Conservation (phyloP, 2,329 filamentous ascomycete species). For the Aureobasidium zeae region DNA sequence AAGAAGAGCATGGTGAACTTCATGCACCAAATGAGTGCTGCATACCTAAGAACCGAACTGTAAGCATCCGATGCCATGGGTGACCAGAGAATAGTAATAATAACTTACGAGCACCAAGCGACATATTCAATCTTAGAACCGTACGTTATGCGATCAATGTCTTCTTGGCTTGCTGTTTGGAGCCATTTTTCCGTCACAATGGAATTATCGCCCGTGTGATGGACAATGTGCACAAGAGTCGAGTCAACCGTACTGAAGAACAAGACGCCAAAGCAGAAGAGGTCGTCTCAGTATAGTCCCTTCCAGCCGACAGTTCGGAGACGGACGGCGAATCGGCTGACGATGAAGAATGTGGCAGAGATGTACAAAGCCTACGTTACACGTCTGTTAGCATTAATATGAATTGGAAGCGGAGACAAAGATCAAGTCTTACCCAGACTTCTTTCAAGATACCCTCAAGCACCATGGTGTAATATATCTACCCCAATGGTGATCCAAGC, state of each 20-base stretch:
- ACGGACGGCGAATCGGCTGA: slow-evolving; percentile 29
- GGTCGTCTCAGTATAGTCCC: slow-evolving; percentile 34
- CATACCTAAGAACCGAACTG: slow-evolving; percentile 28
- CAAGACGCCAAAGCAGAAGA: slow-evolving; percentile 20
- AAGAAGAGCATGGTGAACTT: slow-evolving; percentile 28
- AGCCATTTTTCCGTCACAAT: slow-evolving; percentile 21
- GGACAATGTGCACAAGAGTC: slow-evolving; percentile 30
- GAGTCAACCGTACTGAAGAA: slow-evolving; percentile 31
- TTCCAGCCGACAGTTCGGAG: slow-evolving; percentile 31
- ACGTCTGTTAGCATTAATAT: neutral
- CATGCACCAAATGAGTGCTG: slow-evolving; percentile 31
- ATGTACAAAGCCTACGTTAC: slow-evolving; percentile 2
- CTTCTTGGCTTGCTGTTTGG: slow-evolving; percentile 22
- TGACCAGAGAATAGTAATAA: too few species aligned
- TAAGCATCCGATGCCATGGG: neutral
- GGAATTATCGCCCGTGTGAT: slow-evolving; percentile 26
- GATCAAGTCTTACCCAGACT: slow-evolving; percentile 15
- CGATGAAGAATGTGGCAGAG: slow-evolving; percentile 23
- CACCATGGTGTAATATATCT: slow-evolving; percentile 3
- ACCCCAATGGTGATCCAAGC: neutral
- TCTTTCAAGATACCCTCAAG: slow-evolving; percentile 9
- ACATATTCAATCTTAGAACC: slow-evolving; percentile 33
- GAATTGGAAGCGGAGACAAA: too few species aligned
- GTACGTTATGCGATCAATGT: slow-evolving; percentile 25
- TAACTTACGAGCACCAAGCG: slow-evolving; percentile 38